Percentiles rank a stretch among this genome's conserved stretches.
Evolutionary conservation across 768 basidiomycete species (phyloP).

Genomic region (Panellus pusillus): DNA sequence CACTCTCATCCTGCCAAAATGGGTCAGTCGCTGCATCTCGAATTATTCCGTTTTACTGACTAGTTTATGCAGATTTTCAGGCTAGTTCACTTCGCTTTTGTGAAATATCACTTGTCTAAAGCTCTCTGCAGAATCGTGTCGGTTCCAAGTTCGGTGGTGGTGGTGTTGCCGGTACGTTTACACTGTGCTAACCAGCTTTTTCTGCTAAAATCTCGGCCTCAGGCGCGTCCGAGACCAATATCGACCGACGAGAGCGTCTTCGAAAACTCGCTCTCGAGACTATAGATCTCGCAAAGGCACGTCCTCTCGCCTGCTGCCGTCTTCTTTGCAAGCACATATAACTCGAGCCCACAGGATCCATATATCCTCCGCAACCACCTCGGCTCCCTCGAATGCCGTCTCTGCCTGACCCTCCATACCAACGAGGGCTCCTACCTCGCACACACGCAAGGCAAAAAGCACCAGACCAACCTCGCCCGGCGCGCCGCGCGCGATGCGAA

Average conservation of each 20-base stretch:
- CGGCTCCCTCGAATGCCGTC: conserved; percentile 96
- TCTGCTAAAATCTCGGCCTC: too few relatives aligned
- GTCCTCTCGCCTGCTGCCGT: conserved; percentile 15
- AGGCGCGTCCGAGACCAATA: conserved; percentile 83
- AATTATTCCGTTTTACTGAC: neutral
- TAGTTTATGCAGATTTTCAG: conserved; percentile 59
- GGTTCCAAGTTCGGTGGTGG: conserved; percentile 96
- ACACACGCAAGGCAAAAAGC: conserved; percentile 99
- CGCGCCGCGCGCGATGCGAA: conserved; percentile 97
- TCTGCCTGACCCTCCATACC: conserved; percentile 97
- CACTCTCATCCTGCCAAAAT: conserved; percentile 15
- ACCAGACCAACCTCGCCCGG: conserved; percentile 96
- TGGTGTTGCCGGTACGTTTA: conserved; percentile 74
- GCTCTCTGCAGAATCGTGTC: conserved; percentile 72
- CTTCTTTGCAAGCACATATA: conserved; percentile 7
- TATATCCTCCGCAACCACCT: conserved; percentile 99
- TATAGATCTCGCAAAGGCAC: conserved; percentile 94
- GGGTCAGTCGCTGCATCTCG: conserved; percentile 28
- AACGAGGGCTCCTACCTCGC: conserved; percentile 99
- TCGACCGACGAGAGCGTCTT: conserved; percentile 92
- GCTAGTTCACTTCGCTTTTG: conserved; percentile 34
- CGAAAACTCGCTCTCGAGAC: conserved; percentile 96
- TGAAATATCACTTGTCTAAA: conserved; percentile 15
- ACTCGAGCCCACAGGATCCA: conserved; percentile 66
- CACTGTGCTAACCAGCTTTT: too few relatives aligned